Percentiles rank a stretch among this genome's conserved stretches.
Evolutionary conservation across 2,329 filamentous ascomycete species (phyloP).

Genomic region (Fusarium siculi): DNA sequence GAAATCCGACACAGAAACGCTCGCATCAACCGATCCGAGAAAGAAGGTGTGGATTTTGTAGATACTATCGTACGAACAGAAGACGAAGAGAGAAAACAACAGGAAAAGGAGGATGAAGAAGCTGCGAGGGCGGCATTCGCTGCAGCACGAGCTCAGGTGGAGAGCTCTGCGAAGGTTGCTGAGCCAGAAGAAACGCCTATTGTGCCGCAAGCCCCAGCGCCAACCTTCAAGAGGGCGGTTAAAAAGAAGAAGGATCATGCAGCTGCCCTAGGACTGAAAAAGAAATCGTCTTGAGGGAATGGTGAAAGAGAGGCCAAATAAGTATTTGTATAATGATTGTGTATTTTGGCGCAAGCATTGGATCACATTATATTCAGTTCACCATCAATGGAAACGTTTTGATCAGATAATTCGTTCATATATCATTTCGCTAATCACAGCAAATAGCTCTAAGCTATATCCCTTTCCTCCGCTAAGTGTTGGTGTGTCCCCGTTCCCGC

Average conservation of each 20-base stretch:
- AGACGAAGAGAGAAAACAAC: conserved; percentile 69
- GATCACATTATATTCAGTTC: not conserved
- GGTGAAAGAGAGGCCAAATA: fast-evolving
- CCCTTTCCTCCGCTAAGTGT: not conserved
- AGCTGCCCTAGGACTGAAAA: conserved; percentile 85
- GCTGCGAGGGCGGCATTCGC: conserved; percentile 82
- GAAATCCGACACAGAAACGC: conserved; percentile 95
- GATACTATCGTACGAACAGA: conserved; percentile 64
- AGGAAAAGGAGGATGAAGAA: conserved; percentile 86
- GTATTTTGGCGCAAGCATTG: not conserved
- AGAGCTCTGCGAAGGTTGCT: conserved; percentile 61
- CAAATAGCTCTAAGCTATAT: not conserved
- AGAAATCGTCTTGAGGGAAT: conserved; percentile 66
- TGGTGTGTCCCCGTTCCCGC: not conserved
- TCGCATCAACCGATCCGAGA: conserved; percentile 79
- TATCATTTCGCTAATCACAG: conserved; percentile 24
- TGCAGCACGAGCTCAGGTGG: conserved; percentile 65
- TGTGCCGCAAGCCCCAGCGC: conserved; percentile 43
- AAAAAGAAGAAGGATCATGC: conserved; percentile 90
- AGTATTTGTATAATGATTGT: not conserved
- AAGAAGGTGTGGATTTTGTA: conserved; percentile 71
- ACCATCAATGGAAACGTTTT: not conserved
- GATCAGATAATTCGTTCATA: conserved; percentile 1
- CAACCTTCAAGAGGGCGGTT: conserved; percentile 73
- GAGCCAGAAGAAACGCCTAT: conserved; percentile 43